Percentiles rank a stretch among this genome's conserved stretches.
phyloP scores from a whole-genome alignment of 2,329 filamentous ascomycete genomes.

The Colletotrichum spaethianum region DNA sequence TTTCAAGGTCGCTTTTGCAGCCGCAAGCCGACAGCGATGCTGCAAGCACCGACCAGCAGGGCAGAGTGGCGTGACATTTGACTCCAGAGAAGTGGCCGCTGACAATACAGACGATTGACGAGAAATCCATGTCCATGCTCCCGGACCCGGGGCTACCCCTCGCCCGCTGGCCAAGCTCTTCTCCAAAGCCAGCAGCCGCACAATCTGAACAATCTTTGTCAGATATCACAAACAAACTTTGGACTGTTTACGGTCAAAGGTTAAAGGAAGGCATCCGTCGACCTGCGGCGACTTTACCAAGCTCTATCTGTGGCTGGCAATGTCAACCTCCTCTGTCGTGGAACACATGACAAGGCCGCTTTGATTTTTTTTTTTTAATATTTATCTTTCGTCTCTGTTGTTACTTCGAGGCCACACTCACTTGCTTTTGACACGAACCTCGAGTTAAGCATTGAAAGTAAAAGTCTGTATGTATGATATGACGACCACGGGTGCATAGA shows the following conservation, averaged over 20 bases:
- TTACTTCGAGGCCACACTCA: not conserved
- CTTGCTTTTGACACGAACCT: not conserved
- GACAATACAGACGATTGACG: constrained; percentile 14
- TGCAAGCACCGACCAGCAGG: constrained; percentile 8
- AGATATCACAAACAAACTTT: constrained; percentile 37
- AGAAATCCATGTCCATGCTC: constrained; percentile 36
- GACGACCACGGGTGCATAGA: constrained; percentile 10
- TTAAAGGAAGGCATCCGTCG: not conserved
- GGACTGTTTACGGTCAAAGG: constrained; percentile 11
- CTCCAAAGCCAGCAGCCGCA: constrained; percentile 3
- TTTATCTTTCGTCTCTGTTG: not conserved
- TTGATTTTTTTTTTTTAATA: too few relatives aligned
- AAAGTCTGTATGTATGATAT: not conserved
- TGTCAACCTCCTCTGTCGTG: not conserved
- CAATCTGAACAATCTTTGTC: constrained; percentile 30
- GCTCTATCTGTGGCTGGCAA: not conserved
- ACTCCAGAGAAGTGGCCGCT: constrained; percentile 24
- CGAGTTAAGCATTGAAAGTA: not conserved
- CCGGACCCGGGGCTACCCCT: constrained; percentile 25
- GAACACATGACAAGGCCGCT: too few relatives aligned
- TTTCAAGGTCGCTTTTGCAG: not conserved
- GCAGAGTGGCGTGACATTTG: constrained; percentile 6
- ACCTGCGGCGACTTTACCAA: not conserved
- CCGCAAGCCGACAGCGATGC: not conserved
- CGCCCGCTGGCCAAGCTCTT: not conserved